These are phyloP conservation scores for Zoysia japonica DNA, from an alignment of 176 grass and related monocot species.

Conservation along the genomic window DNA sequence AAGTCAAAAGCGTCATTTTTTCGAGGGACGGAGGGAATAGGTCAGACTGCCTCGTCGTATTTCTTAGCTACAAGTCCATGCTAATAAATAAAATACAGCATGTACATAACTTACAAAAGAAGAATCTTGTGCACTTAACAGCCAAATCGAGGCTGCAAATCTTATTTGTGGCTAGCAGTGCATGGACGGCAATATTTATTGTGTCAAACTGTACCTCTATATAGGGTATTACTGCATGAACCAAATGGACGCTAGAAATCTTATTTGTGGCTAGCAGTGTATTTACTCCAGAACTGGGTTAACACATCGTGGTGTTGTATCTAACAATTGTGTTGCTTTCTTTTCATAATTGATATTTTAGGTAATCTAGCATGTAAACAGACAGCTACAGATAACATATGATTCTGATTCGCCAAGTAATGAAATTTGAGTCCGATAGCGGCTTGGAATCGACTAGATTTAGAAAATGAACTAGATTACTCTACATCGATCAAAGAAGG, in stretches of 20 bases:
- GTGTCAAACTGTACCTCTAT: background rate
- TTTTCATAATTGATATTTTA: background rate
- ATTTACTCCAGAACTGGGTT: background rate
- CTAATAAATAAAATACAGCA: background rate
- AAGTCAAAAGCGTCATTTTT: no score
- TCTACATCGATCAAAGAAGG: no score
- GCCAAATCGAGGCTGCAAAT: constrained; percentile 21
- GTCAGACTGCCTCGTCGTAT: no score
- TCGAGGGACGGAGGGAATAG: no score
- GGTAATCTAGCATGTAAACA: constrained; percentile 9
- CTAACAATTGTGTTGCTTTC: background rate
- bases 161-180: constrained; percentile 28
- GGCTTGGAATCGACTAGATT: no score
- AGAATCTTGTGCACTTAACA: background rate
- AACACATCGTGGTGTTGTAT: background rate
- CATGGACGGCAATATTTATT: background rate
- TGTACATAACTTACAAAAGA: background rate
- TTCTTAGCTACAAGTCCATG: no score
- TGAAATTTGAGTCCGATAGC: background rate
- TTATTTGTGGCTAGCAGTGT: background rate
- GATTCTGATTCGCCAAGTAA: background rate
- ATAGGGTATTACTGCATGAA: no score
- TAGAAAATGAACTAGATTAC: no score
- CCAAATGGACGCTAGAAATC: no score
- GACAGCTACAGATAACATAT: constrained; percentile 18